Conservation (phyloP, 805 yeast genomes). For the Diddensiella santjacobensis region DNA sequence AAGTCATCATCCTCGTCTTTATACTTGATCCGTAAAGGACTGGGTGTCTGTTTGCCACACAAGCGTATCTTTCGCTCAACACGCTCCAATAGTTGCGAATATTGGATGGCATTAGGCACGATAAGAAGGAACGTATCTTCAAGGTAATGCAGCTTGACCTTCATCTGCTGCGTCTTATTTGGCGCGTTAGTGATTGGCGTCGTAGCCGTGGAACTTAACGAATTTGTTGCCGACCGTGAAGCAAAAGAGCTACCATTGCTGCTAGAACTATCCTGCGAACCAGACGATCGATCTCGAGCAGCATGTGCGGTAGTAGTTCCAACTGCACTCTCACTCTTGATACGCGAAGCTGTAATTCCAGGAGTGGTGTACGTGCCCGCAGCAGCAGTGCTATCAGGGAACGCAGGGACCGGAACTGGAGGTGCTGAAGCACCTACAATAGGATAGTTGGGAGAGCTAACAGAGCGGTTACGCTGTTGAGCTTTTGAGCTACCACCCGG, state of each 20-base stretch:
- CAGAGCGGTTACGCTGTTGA: constrained; percentile 10
- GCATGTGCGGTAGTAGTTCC: constrained; percentile 13
- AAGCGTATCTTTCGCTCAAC: constrained; percentile 55
- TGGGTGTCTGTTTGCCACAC: constrained; percentile 44
- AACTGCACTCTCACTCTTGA: constrained; percentile 21
- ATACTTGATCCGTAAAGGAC: constrained; percentile 60
- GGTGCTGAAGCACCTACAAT: constrained; percentile 7
- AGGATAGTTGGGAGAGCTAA: constrained; percentile 14
- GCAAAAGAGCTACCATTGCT: constrained; percentile 6
- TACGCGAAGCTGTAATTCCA: constrained; percentile 8
- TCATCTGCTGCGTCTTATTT: constrained; percentile 29
- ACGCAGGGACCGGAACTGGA: no score
- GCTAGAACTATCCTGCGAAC: constrained; percentile 16
- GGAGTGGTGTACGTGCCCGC: not conserved
- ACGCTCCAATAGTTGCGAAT: constrained; percentile 52
- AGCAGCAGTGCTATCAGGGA: no score
- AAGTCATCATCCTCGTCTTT: constrained; percentile 95
- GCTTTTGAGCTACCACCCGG: not conserved
- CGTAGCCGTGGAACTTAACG: constrained; percentile 16
- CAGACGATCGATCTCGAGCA: constrained; percentile 6
- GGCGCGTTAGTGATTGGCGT: constrained; percentile 12
- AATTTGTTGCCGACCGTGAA: constrained; percentile 6
- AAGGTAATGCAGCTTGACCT: constrained; percentile 33
- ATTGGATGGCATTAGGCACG: constrained; percentile 50
- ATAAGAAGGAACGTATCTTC: constrained; percentile 56